Evolutionary conservation across 345 rosid species (phyloP).

Genomic region (Arabidopsis arenosa): DNA sequence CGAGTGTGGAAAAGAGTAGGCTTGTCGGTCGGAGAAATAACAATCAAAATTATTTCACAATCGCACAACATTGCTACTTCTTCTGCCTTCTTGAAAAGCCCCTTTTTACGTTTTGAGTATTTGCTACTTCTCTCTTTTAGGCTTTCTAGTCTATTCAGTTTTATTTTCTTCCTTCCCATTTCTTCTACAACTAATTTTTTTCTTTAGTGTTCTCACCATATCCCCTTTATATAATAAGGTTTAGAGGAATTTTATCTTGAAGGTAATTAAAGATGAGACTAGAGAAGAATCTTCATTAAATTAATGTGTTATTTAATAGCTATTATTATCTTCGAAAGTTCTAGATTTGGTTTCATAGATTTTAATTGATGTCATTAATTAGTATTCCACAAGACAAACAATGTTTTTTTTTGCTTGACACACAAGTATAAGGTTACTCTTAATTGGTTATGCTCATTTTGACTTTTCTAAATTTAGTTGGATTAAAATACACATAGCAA

Average conservation of each 20-base stretch:
- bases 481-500: neutral
- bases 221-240: neutral
- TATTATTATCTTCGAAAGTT: slow-evolving; percentile 4
- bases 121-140: slow-evolving; percentile 48
- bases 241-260: slow-evolving; percentile 1
- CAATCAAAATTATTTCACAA: slow-evolving; percentile 12
- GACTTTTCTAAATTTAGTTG: slow-evolving; percentile 1
- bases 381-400: no score
- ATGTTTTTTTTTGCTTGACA: neutral
- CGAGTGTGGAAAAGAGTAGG: slow-evolving; percentile 1
- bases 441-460: neutral
- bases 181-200: neutral
- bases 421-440: neutral
- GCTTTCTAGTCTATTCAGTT: slow-evolving; percentile 36
- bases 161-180: slow-evolving; percentile 54
- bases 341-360: neutral
- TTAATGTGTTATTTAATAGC: neutral
- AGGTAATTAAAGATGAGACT: neutral
- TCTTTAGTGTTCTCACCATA: neutral
- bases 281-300: slow-evolving; percentile 5
- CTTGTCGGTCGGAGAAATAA: slow-evolving; percentile 19
- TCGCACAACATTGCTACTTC: slow-evolving; percentile 24
- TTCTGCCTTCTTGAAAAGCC: slow-evolving; percentile 54
- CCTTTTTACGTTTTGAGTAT: slow-evolving; percentile 55
- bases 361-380: neutral